A percentile compares a stretch with the other conserved stretches of the same genome.
These are phyloP conservation scores for Hymenoscyphus repandus DNA, from an alignment of 2,329 filamentous ascomycete species.

Conservation along the genomic window DNA sequence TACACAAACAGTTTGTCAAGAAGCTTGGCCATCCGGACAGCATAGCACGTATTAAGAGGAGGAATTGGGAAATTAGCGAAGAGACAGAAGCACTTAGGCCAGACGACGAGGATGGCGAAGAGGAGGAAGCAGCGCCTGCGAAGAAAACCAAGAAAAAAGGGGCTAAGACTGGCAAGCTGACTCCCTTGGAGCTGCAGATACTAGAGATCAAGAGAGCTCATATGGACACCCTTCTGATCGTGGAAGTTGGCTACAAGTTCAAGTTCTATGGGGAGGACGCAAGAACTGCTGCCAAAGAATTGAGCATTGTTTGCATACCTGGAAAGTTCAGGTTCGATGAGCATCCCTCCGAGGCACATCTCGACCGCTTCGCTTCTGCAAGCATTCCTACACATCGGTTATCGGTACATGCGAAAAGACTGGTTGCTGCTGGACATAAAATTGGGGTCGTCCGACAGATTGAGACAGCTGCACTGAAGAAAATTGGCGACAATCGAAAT, in stretches of 20 bases:
- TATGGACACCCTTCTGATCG: constrained; percentile 81
- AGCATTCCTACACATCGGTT: constrained; percentile 91
- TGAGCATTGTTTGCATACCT: constrained; percentile 94
- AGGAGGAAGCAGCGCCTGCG: constrained; percentile 46
- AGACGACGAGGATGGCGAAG: constrained; percentile 54
- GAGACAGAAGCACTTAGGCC: constrained; percentile 42
- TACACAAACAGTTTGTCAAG: constrained; percentile 83
- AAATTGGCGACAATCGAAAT: constrained; percentile 89
- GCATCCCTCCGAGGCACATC: constrained; percentile 85
- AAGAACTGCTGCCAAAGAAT: constrained; percentile 77
- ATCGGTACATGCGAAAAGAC: constrained; percentile 87
- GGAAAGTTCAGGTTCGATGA: constrained; percentile 94
- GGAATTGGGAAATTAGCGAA: constrained; percentile 48
- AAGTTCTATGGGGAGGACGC: constrained; percentile 96
- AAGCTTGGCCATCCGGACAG: constrained; percentile 86
- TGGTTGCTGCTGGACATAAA: constrained; percentile 90
- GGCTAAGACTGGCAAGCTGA: constrained; percentile 71
- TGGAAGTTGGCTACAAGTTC: constrained; percentile 98
- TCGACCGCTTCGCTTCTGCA: constrained; percentile 88
- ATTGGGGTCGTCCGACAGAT: constrained; percentile 92
- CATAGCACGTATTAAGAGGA: constrained; percentile 57
- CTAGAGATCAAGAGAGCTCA: constrained; percentile 91
- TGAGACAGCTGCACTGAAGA: constrained; percentile 93
- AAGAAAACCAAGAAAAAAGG: constrained; percentile 61
- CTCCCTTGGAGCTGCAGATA: constrained; percentile 89